Evolutionary conservation across 257 asterid genomes (phyloP), one percentile per base, ranked within the genome.

Genomic region (Solanum clarkiae): DNA sequence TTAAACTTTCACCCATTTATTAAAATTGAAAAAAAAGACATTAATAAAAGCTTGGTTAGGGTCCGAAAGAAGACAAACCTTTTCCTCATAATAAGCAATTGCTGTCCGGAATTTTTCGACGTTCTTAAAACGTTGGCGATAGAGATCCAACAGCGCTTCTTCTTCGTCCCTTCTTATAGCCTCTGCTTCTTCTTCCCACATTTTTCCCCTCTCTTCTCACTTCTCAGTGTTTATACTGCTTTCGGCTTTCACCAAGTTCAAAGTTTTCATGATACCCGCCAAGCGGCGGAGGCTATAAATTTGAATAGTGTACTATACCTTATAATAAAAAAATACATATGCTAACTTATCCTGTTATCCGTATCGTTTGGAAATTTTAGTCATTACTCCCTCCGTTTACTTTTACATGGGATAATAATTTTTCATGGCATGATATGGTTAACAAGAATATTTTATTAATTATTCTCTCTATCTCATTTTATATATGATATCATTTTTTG

Each of bases 91-190:
- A 80, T 66, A 56, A 66, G 87, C 42, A 22, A 86, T 2, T 29
- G 82, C 82, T 10, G 40, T 81, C 8, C 82, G 85, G 44, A 83
- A 56, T 44, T 77, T 20, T 29, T 77, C 82, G 24, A 86, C 88
- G 51, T 77, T 72, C 26, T 77, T 84, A 18, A 85, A 24, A 14
- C 85, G 88, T 24, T 86, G 88, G 13, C 77, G 69, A 75, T 84
- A 2, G 26, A 86, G 85, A 54, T 59, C 77, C 79, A 71, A 10
- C 14, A 86, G 47, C 1, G 74, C 88, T 70, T 80, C 85, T 85
- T 85, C 81, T 66, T 49, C 63, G 49, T 81, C 90, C 60, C 87
- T 86, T 36, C 86, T 88, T 53, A 57, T 66, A 10, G 80, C 87
- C 9, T 80, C 79, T 40, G 57, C 79, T 70, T 86, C 77, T 81